Evolutionary conservation across 129 eudicot genomes (phyloP).

Genomic region (Helianthus tuberosus): DNA sequence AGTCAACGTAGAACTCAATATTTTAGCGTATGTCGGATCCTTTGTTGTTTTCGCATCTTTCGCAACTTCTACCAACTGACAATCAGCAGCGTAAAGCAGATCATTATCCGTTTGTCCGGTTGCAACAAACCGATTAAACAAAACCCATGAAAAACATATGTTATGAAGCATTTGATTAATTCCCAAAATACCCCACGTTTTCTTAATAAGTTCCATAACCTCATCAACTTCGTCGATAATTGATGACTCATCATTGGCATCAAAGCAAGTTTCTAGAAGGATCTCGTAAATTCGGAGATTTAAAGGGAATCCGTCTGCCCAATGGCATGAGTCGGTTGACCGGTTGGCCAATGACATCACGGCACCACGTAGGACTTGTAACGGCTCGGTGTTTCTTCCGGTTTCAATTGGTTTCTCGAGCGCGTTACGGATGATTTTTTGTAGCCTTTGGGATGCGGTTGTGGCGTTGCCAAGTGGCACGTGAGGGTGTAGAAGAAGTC

Average conservation of each 20-base stretch:
- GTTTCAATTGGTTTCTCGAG: constrained; percentile 86
- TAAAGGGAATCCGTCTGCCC: constrained; percentile 96
- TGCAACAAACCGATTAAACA: constrained; percentile 87
- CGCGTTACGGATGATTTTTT: constrained; percentile 72
- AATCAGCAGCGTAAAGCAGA: constrained; percentile 86
- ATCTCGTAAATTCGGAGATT: constrained; percentile 87
- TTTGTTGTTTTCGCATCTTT: constrained; percentile 92
- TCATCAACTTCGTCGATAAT: constrained; percentile 92
- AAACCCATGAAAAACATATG: constrained; percentile 87
- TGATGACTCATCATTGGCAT: constrained; percentile 70
- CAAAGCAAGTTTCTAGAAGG: constrained; percentile 92
- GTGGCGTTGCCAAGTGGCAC: constrained; percentile 70
- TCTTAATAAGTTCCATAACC: constrained; percentile 91
- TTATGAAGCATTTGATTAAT: constrained; percentile 92
- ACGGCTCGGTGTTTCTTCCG: constrained; percentile 87
- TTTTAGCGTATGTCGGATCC: constrained; percentile 72
- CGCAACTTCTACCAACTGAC: constrained; percentile 88
- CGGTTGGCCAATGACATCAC: constrained; percentile 83
- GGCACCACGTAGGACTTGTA: constrained; percentile 87
- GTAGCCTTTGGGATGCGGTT: constrained; percentile 70
- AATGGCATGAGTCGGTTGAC: constrained; percentile 76
- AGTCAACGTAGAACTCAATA: constrained; percentile 78
- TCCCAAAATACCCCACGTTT: constrained; percentile 92
- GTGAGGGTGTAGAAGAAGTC: constrained; percentile 91
- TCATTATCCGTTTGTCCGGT: constrained; percentile 84